These are phyloP conservation scores for Hypsizygus ulmarius DNA, from an alignment of 1,284 basidiomycete genomes.

Conservation along the genomic window DNA sequence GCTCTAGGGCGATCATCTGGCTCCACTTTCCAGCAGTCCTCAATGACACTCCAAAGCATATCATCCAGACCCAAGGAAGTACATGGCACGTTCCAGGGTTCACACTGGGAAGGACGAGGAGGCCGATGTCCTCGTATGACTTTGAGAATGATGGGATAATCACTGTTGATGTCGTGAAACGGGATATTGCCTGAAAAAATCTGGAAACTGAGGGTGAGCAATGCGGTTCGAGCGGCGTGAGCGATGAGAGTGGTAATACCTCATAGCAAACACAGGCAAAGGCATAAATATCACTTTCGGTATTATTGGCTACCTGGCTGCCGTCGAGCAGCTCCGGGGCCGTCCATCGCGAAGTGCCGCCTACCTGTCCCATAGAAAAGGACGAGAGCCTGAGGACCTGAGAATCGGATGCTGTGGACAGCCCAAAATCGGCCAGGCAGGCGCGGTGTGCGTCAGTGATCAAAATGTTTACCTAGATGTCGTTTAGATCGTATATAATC, in stretches of 20 bases:
- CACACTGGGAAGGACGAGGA: constrained; percentile 11
- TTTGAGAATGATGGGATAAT: constrained; percentile 13
- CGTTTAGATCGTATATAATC: not conserved
- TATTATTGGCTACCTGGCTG: constrained; percentile 8
- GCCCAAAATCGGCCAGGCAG: constrained; percentile 36
- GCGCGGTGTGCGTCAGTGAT: constrained; percentile 27
- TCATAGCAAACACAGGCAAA: constrained; percentile 24
- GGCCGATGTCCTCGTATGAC: constrained; percentile 16
- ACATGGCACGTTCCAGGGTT: constrained; percentile 5
- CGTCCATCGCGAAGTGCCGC: constrained; percentile 22
- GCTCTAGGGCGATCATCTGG: constrained; percentile 13
- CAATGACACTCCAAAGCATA: constrained; percentile 16
- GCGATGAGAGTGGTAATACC: constrained; percentile 11
- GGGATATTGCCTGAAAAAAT: constrained; percentile 18
- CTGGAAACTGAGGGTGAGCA: constrained; percentile 1
- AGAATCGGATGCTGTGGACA: constrained; percentile 21
- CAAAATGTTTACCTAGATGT: constrained; percentile 32
- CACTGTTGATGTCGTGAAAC: constrained; percentile 14
- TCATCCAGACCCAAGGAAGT: constrained; percentile 12
- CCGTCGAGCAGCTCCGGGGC: constrained; percentile 23
- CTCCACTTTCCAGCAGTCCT: constrained; percentile 15
- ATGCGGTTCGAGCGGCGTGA: not conserved
- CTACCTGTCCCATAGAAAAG: constrained; percentile 4
- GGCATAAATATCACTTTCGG: constrained; percentile 23
- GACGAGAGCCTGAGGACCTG: constrained; percentile 14